Base-by-base conservation (phyloP, 768 basidiomycete species). In the Calvatia gigantea region DNA sequence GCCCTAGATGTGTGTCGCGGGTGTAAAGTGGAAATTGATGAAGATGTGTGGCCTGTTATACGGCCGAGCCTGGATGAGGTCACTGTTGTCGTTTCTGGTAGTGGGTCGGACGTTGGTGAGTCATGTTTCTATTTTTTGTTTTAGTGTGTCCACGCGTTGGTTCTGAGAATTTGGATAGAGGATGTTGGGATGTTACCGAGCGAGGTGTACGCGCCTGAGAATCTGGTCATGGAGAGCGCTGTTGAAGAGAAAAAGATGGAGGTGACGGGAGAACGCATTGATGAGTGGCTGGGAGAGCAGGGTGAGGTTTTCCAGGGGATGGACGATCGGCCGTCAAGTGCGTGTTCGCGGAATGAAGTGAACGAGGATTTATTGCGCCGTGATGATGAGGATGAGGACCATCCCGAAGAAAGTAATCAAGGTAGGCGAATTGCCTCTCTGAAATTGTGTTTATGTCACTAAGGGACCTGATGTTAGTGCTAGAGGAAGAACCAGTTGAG, bases 1-100 rank as follows among this genome's bases (percentile, higher is more conserved):
- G 57, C 67, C 1, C 56, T 70, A 21, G 69, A 70, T 25, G 65
- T 66, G 28, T 73, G 71, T 43, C 59, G 62, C 29, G 68, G 66
- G 3, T 38, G 52, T 23, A 58, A 58, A 12, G 60, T 69, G 1
- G 69, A 70, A 37, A 66, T 72, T 43, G 69, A 70, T 37, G 61
- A 68, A 37, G 67, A 65, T 54, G 71, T 66, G 1, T 73, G 70
- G 51, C 57, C 61, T 1, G 57, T 62, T 2, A 61, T 72, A 42
- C 60, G 54, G 51, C 35, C 46, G 6, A 58, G 63, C 8, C 53
- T 73, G 56, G 70, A 70, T 42, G 67, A 71, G 49, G 58, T 73
- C 14, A 59, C 44, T 4, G 61, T 72, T 3, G 41, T 54, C 5
- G 28, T 63, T 12, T 37, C 52, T 45, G 42, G 14, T 51, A 7